Base-by-base conservation (phyloP, 169 alveolate species). In the Plasmodium coatneyi region DNA sequence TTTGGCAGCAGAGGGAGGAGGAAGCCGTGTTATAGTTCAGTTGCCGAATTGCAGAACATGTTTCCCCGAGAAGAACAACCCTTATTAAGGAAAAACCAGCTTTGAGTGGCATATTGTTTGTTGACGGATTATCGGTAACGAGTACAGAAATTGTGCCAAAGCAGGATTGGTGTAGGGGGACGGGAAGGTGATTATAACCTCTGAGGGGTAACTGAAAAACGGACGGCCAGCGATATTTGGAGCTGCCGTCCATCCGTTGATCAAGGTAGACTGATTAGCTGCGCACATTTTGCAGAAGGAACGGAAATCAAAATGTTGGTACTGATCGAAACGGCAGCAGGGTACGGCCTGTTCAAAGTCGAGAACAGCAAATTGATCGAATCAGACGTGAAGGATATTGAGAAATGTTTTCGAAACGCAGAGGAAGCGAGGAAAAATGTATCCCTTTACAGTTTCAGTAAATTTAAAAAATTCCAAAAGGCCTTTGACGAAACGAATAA, bases 281-380 rank as follows among this genome's bases (percentile, higher is more conserved):
- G 7, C 49, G 81, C 39, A 14, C 30, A 16, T 10, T 30, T 72
- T 72, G 22, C 4, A 72, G 81, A 46, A 32, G 81, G 66, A 30
- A 43, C 7, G 70, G 32, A 25, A 60, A 14, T 32, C 10, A 97
- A 95, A 84, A 99, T 99, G 99, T 95, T 99, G 96, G 98, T 99
- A 84, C 97, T 99, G 32, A 97, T 99, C 81, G 99, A 99, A 96
- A 99, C 99, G 25, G 99, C 99, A 19, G 99, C 99, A 28, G 99
- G 99, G 49, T 99, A 98, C 95, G 99, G 99, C 82, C 98, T 99
- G 41, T 99, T 99, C 96, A 97, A 97, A 95, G 98, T 99, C 36
- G 95, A 98, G 83, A 98, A 98, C 93, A 97, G 96, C 72, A 98
- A 97, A 92, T 96, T 98, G 94, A 95, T 98, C 32, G 98, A 97